Evolutionary conservation across 495 filamentous ascomycete species (phyloP), one percentile per base, ranked within the genome.

Genomic region (Aspergillus conjunctus): DNA sequence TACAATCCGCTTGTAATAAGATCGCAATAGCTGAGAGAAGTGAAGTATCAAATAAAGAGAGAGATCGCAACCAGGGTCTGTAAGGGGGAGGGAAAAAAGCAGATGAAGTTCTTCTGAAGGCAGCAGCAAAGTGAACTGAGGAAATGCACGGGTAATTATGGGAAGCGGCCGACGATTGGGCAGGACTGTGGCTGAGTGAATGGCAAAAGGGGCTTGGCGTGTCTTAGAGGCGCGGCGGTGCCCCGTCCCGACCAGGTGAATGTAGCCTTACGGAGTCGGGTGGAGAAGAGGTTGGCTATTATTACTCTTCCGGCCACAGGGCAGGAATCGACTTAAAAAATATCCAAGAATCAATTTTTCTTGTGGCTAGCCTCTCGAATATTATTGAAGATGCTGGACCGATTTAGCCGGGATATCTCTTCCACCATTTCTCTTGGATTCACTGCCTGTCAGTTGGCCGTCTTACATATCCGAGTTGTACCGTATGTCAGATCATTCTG

Each of bases 51-150:
- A 41, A 41, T 33, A 33, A 49, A 51, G 17, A 30, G 58, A 53
- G 60, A 48, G 44, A 59, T 41, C 37, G 9, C 21, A 44, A 21
- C 37, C 30, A 37, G 55, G 61, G 54, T 48, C 51, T 54, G 54
- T 48, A 62, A 45, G 60, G 60, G 48, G 49, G 45, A 30, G 55
- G 56, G 41, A 51, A 53, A 31, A 26, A 37, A 59, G 51, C 10
- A n/a, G 30, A 14, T 20, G 61, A 51, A 58, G 52, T 54, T 59
- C 55, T 61, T 59, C 50, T 45, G 58, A 66, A 67, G 65, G 65
- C 65, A 64, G 59, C 65, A 67, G 61, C 65, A 55, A 66, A 60
- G 37, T 45, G 52, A 32, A 37, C 26, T 37, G 21, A 51, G 44
- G 31, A 56, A 58, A 48, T 48, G 44, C 44, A 17, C 44, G 17